These are phyloP conservation scores for Gossypium schwendimanii DNA, from an alignment of 441 rosid genomes.

Conservation along the genomic window DNA sequence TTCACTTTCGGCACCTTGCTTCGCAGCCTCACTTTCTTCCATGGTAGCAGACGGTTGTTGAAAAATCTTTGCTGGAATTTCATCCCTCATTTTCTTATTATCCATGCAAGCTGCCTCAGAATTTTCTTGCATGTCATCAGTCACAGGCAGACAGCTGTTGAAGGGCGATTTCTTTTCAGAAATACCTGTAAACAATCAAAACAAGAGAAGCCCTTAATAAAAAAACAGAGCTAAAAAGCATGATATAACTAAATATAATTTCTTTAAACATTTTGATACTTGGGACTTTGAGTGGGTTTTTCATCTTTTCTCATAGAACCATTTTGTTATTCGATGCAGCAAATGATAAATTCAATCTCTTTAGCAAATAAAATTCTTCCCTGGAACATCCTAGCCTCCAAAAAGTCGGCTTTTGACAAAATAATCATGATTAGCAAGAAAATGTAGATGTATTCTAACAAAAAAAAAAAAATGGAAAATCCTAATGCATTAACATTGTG, in stretches of 20 bases:
- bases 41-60: slow-evolving; percentile 1
- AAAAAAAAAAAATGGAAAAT: background rate
- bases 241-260: background rate
- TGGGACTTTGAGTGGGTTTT: background rate
- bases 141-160: background rate
- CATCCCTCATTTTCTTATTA: background rate
- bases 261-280: background rate
- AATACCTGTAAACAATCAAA: background rate
- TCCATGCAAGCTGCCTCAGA: background rate
- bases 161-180: background rate
- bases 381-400: background rate
- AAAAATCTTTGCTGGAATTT: background rate
- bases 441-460: background rate
- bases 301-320: background rate
- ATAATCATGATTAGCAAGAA: background rate
- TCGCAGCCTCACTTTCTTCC: background rate
- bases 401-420: background rate
- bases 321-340: background rate
- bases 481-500: slow-evolving; percentile 6
- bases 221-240: background rate
- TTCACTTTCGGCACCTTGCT: background rate
- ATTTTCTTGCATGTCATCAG: background rate
- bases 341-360: slow-evolving; percentile 3
- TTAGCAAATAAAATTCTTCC: background rate
- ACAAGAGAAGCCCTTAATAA: background rate